Base-by-base conservation (phyloP, 108 stramenopile genomes). In the Hondaea fermentalgiana region DNA sequence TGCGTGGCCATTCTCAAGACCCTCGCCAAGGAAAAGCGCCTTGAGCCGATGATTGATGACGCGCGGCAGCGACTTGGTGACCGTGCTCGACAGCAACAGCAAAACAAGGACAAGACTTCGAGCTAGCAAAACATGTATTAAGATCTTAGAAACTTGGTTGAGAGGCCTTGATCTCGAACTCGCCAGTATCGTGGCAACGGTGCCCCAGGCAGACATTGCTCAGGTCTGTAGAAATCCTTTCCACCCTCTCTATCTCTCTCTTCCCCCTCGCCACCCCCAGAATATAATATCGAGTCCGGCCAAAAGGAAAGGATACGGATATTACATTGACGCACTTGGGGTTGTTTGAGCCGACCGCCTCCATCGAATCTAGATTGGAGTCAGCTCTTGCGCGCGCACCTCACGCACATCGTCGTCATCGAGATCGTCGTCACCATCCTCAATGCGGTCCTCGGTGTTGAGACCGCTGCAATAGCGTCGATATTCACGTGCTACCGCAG, bases 21-120 rank as follows among this genome's bases (percentile, higher is more conserved):
- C 44, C 23, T 91, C 5, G 91, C 91, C 25, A 71, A 72, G 87
- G 21, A 89, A 53, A 55, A 55, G 5, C 45, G 53, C 4, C 88
- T 91, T 72, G 47, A 23, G 43, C 42, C 72, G 4, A 25, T 89
- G 49, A 17, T 89, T 12, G 72, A 87, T 3, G 45, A 4, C n/a
- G 91, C 91, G 43, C 25, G 29, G 42, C 28, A 21, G 28, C 25
- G 47, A 21, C n/a, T 25, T 8, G 51, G 16, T 0, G 76, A 35
- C n/a, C 72, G 72, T 4, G 21, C 19, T 42, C 72, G 23, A 2
- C 55, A 83, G 76, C 76, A 83, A 23, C 49, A 23, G 49, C 45
- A 28, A 83, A 35, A 53, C 23, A 35, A 35, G 35, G 76, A 14
- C 25, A 69, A 42, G 25, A 3, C 21, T 17, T 42, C 42, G 12